Evolutionary conservation across 2,329 filamentous ascomycete species (phyloP).

Genomic region (Sarocladiaceae sp.): DNA sequence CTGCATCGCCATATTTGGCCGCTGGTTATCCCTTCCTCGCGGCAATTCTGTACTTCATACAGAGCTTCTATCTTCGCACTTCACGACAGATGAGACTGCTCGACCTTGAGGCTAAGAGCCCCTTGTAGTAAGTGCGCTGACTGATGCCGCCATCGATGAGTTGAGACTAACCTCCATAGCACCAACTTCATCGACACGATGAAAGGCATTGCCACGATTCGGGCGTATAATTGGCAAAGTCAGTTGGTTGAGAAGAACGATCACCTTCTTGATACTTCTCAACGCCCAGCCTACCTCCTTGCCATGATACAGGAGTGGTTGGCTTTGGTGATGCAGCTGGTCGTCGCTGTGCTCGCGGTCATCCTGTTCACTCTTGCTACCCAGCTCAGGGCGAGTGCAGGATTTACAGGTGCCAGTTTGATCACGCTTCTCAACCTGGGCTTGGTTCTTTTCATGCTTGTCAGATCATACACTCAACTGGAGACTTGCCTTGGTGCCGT

Average conservation of each 20-base stretch:
- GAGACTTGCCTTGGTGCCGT: conserved; percentile 25
- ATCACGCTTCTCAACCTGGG: conserved; percentile 33
- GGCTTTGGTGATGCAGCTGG: conserved; percentile 41
- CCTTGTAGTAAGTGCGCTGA: conserved; percentile 41
- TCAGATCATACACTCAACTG: conserved; percentile 27
- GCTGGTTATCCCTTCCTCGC: conserved; percentile 46
- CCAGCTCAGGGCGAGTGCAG: conserved; percentile 26
- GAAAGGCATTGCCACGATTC: conserved; percentile 47
- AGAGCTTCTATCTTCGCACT: conserved; percentile 56
- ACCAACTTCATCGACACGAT: conserved; percentile 50
- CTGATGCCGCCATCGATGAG: neutral
- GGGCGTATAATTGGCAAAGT: conserved; percentile 51
- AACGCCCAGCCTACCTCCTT: conserved; percentile 52
- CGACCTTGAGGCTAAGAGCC: conserved; percentile 58
- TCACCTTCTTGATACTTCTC: conserved; percentile 45
- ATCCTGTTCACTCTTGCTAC: conserved; percentile 43
- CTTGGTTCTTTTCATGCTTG: conserved; percentile 16
- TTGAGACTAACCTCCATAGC: conserved; percentile 14
- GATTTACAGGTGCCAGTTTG: conserved; percentile 31
- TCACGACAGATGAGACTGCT: conserved; percentile 56
- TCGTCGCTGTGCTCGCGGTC: conserved; percentile 43
- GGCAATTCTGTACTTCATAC: conserved; percentile 42
- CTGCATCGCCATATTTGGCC: conserved; percentile 37
- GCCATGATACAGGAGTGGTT: conserved; percentile 55
- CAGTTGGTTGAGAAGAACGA: conserved; percentile 38